phyloP scores from a whole-genome alignment of 2,329 filamentous ascomycete species.

The Diaporthe vaccinii region DNA sequence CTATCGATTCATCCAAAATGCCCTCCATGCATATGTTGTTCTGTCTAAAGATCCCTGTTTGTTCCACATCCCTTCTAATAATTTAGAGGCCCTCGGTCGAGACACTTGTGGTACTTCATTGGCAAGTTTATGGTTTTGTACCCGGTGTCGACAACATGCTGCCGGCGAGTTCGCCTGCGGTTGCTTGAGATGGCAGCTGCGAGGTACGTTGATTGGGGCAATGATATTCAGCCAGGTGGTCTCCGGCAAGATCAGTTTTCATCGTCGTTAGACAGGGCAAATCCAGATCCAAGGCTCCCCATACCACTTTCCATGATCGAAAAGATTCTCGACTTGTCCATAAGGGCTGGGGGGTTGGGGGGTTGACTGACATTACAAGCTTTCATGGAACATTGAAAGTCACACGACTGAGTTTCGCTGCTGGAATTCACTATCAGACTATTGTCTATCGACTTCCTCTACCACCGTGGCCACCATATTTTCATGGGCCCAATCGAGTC shows the following conservation, averaged over 20 bases:
- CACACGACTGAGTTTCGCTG: background rate
- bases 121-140: background rate
- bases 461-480: background rate
- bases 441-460: background rate
- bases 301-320: background rate
- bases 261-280: background rate
- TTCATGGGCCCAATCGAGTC: background rate
- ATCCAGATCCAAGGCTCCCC: background rate
- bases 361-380: background rate
- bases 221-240: background rate
- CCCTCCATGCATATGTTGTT: background rate
- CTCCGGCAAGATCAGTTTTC: background rate
- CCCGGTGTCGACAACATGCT: too few species aligned
- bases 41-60: too few species aligned
- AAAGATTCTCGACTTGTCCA: background rate
- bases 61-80: background rate
- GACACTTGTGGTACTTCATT: background rate
- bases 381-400: background rate
- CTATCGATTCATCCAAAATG: background rate
- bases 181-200: background rate
- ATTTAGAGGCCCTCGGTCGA: background rate
- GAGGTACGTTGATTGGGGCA: background rate
- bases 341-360: background rate
- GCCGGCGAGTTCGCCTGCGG: background rate
- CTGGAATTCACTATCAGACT: constrained; percentile 4